These are phyloP conservation scores for Capsella bursapastoris DNA, from an alignment of 345 rosid species.

Conservation along the genomic window DNA sequence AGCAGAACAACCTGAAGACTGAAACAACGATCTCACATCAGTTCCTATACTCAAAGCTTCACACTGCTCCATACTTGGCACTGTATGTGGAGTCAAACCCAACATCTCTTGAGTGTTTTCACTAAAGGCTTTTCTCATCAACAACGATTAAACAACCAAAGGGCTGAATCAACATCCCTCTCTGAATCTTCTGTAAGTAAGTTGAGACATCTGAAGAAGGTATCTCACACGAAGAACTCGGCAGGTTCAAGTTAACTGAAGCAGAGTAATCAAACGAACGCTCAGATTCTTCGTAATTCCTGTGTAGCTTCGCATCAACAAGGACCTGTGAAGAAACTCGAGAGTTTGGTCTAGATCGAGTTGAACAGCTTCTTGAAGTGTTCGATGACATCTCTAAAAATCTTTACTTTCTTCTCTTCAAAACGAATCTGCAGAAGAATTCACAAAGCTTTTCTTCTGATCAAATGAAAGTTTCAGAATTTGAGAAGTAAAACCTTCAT, in stretches of 20 bases:
- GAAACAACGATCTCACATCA: slow-evolving; percentile 67
- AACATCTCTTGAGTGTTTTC: slow-evolving; percentile 82
- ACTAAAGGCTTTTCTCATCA: slow-evolving; percentile 71
- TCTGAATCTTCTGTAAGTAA: slow-evolving; percentile 79
- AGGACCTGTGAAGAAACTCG: slow-evolving; percentile 66
- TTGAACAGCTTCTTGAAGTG: slow-evolving; percentile 60
- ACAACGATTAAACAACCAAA: slow-evolving; percentile 83
- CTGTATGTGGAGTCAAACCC: slow-evolving; percentile 72
- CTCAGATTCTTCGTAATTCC: slow-evolving; percentile 66
- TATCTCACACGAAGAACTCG: slow-evolving; percentile 62
- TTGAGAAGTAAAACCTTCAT: not conserved
- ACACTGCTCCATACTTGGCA: slow-evolving; percentile 72
- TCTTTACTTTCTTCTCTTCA: slow-evolving; percentile 34
- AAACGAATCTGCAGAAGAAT: slow-evolving; percentile 29
- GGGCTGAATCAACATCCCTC: slow-evolving; percentile 75
- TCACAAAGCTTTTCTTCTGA: not conserved
- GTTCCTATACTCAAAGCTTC: slow-evolving; percentile 68
- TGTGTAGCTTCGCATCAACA: slow-evolving; percentile 75
- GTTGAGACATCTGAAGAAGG: slow-evolving; percentile 67
- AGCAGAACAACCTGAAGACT: slow-evolving; percentile 60
- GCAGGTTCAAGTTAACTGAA: slow-evolving; percentile 58
- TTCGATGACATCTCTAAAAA: slow-evolving; percentile 52
- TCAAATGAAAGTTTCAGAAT: not conserved
- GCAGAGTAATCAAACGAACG: slow-evolving; percentile 69
- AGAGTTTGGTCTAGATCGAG: slow-evolving; percentile 54